Evolutionary conservation across 2,329 filamentous ascomycete genomes (phyloP).

Genomic region (Endothia cerciana): DNA sequence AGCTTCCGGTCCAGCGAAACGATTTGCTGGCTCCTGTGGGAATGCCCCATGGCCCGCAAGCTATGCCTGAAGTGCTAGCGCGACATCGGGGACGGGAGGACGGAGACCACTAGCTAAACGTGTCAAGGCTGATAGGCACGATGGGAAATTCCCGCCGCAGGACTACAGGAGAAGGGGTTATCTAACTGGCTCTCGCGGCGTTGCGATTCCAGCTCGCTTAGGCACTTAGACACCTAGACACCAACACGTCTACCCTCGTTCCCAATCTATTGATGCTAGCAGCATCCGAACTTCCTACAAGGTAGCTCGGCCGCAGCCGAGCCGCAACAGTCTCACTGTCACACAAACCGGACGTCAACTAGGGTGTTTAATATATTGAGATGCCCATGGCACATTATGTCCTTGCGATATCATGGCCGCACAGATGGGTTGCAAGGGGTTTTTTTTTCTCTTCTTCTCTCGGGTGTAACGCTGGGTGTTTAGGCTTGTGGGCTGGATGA

Average conservation of each 20-base stretch:
- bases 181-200: too few species aligned
- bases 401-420: background rate
- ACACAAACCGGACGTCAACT: background rate
- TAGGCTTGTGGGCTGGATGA: background rate
- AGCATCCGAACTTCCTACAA: background rate
- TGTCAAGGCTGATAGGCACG: too few species aligned
- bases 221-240: background rate
- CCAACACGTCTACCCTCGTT: background rate
- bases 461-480: background rate
- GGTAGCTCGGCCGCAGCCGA: slow-evolving; percentile 9
- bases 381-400: background rate
- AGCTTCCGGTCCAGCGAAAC: background rate
- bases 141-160: too few species aligned
- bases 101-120: too few species aligned
- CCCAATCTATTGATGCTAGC: background rate
- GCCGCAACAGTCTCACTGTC: slow-evolving; percentile 1
- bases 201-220: too few species aligned
- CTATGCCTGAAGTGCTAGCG: background rate
- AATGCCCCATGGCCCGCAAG: too few species aligned
- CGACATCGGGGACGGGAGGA: background rate
- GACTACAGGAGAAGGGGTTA: too few species aligned
- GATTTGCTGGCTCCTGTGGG: too few species aligned
- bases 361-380: background rate
- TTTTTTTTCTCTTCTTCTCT: background rate
- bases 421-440: background rate